Evolutionary conservation across 169 alveolate species (phyloP).

Genomic region (Perkinsus olseni): DNA sequence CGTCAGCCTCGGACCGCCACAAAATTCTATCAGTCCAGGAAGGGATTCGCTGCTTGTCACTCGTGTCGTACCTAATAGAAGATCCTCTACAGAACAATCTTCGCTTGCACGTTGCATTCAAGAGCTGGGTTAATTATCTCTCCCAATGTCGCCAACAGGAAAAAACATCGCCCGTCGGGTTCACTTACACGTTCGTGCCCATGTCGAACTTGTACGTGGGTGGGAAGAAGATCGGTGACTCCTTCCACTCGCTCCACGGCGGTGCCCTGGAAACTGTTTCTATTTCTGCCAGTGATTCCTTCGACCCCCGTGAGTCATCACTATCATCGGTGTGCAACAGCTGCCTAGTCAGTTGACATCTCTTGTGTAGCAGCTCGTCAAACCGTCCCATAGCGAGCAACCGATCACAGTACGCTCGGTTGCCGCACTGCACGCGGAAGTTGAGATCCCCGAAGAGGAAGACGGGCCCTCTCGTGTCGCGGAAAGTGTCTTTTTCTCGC

Average conservation of each 20-base stretch:
- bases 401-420: neutral
- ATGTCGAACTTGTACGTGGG: neutral
- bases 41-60: neutral
- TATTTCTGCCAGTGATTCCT: neutral
- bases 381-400: neutral
- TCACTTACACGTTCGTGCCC: neutral
- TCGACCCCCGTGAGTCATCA: neutral
- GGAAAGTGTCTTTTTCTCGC: neutral
- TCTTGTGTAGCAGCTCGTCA: neutral
- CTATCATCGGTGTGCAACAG: neutral
- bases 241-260: neutral
- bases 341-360: neutral
- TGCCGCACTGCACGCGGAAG: neutral
- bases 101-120: too few species aligned
- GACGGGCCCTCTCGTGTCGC: neutral
- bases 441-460: neutral
- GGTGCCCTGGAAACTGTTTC: neutral
- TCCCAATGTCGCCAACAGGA: neutral
- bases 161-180: too few species aligned
- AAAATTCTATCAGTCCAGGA: neutral
- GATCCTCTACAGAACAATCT: too few species aligned
- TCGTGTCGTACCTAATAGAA: neutral
- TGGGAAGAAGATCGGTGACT: neutral
- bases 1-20: neutral
- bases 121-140: neutral